A percentile compares a stretch with the other conserved stretches of the same genome.
phyloP scores from a whole-genome alignment of 768 basidiomycete species.

The Multifurca ochricompacta region DNA sequence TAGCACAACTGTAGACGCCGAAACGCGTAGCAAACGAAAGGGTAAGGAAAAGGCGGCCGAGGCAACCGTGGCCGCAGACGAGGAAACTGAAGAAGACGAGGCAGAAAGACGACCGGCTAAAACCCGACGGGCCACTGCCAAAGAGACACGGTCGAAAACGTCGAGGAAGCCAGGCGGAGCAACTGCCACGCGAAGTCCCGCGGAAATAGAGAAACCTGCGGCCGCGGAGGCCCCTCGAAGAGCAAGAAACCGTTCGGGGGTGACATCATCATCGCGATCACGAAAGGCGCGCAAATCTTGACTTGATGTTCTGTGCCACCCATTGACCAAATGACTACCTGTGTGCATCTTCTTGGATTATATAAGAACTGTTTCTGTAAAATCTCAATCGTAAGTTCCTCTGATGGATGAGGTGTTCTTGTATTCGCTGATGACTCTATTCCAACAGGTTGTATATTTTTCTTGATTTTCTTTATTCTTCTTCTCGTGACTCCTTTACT shows the following conservation, averaged over 20 bases:
- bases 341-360: background rate
- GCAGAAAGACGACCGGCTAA: background rate
- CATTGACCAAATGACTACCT: background rate
- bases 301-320: background rate
- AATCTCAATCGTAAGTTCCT: slow-evolving; percentile 4
- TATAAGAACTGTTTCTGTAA: slow-evolving; percentile 1
- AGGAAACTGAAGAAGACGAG: slow-evolving; percentile 13
- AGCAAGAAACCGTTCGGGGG: slow-evolving; percentile 10
- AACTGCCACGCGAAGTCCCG: background rate
- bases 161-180: slow-evolving; percentile 1
- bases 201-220: slow-evolving; percentile 4
- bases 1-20: slow-evolving; percentile 7
- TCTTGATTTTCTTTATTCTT: background rate
- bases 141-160: background rate
- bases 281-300: slow-evolving; percentile 16
- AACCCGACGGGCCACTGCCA: background rate
- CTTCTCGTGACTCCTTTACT: background rate
- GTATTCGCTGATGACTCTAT: too few relatives aligned
- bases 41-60: slow-evolving; percentile 16
- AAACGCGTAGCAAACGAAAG: slow-evolving; percentile 5
- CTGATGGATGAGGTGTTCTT: background rate
- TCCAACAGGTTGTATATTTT: too few relatives aligned
- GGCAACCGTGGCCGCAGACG: background rate
- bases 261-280: slow-evolving; percentile 16
- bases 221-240: slow-evolving; percentile 5